Percentiles rank a stretch among this genome's conserved stretches.
These are phyloP conservation scores for Rhodofomes roseus DNA, from an alignment of 1,284 basidiomycete genomes.

Conservation along the genomic window DNA sequence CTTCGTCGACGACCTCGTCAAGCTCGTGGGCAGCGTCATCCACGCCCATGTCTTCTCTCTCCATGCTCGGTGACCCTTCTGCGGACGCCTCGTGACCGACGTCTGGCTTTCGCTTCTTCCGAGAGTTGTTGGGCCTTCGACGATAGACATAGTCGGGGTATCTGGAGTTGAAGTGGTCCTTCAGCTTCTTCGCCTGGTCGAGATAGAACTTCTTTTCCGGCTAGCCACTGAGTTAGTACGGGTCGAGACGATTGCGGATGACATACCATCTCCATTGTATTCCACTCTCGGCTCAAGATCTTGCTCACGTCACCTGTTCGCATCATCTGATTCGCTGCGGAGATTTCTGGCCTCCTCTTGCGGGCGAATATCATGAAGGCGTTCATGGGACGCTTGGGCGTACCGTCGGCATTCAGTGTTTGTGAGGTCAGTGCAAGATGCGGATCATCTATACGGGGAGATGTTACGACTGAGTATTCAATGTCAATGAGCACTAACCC, in stretches of 20 bases:
- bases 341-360: conserved; percentile 74
- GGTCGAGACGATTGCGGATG: conserved; percentile 4
- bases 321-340: conserved; percentile 78
- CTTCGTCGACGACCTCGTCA: conserved; percentile 21
- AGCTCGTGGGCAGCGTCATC: conserved; percentile 27
- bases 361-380: conserved; percentile 89
- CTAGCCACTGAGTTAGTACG: conserved; percentile 33
- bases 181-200: conserved; percentile 77
- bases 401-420: conserved; percentile 77
- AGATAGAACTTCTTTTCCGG: conserved; percentile 80
- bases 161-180: conserved; percentile 79
- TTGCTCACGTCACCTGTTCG: conserved; percentile 84
- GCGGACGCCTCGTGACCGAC: conserved; percentile 28
- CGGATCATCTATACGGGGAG: conserved; percentile 36
- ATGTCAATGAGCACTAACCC: conserved; percentile 13
- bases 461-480: background rate
- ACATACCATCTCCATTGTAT: conserved; percentile 62
- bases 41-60: conserved; percentile 38
- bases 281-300: conserved; percentile 79
- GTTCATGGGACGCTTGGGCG: conserved; percentile 84
- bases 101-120: conserved; percentile 62
- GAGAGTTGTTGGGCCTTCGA: conserved; percentile 77
- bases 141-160: conserved; percentile 86
- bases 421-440: conserved; percentile 63
- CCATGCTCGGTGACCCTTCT: conserved; percentile 26